Evolutionary conservation across 768 basidiomycete genomes (phyloP), one percentile per base, ranked within the genome.

Genomic region (Lactarius akahatsu): DNA sequence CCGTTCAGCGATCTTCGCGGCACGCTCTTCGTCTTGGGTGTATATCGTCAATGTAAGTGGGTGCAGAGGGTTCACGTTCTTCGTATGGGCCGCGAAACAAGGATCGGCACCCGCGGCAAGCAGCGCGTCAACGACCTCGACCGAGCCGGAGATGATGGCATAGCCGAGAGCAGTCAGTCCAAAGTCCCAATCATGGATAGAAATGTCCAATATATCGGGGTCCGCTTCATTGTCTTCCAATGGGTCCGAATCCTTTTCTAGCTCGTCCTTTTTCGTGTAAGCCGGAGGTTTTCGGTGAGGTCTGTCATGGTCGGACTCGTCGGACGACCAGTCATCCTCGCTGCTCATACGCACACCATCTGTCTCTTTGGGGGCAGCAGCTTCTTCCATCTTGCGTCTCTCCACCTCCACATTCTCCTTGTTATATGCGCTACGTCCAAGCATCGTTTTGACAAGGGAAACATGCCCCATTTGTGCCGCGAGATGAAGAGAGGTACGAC

Each of bases 181-280:
- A 63, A 82, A 80, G 71, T 87, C 86, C 86, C 86, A 89, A 72
- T 87, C 86, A 0, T 78, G 62, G 1, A 77, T 76, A 55, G 86
- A 78, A 67, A 86, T 70, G 54, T 85, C 82, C n/a, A 87, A 76
- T 38, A 88, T 75, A 64, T 87, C 86, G 0, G 84, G 84, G 41
- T 76, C 75, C 54, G 83, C 80, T 4, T 77, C 74, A 6, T 80
- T 75, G 69, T 85, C 84, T 50, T 85, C 85, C 0, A 80, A 81
- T 6, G 82, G 74, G 55, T 81, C 80, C 13, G 74, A 74, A 59
- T 72, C 75, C 43, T 43, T 52, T 20, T 67, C 65, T 50, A 38
- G 70, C 18, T 71, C 70, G 34, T 75, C 74, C 6, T 73, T 26
- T 9, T 50, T 72, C 8, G 75, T 71, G 3, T 73, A 71, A 30